Conservation (phyloP, 73 alveolate genomes). For the Paramecium tetraurelia region DNA sequence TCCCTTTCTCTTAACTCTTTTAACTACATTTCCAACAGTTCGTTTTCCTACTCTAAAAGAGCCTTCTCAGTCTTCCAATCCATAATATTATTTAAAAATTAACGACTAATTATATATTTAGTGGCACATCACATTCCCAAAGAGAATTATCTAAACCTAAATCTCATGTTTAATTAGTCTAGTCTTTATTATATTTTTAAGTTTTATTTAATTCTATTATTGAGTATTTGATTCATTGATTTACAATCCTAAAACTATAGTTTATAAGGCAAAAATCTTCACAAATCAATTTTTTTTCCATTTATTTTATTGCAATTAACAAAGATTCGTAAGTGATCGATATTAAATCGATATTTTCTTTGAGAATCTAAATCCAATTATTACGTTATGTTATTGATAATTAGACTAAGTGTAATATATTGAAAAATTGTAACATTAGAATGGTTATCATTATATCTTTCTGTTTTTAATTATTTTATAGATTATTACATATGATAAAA, state of each 20-base stretch:
- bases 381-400: neutral
- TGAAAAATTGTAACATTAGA: no score
- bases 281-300: neutral
- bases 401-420: no score
- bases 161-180: neutral
- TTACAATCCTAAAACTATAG: neutral
- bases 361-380: neutral
- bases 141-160: neutral
- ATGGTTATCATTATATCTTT: no score
- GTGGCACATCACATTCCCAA: neutral
- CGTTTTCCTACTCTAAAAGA: neutral
- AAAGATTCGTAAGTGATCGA: neutral
- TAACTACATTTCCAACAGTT: neutral
- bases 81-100: neutral
- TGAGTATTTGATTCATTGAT: neutral
- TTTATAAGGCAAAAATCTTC: neutral
- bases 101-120: neutral
- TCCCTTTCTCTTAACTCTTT: neutral
- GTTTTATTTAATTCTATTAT: neutral
- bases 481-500: no score
- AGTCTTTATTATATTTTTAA: neutral
- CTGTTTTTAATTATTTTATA: no score
- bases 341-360: neutral
- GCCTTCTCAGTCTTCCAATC: slow-evolving; percentile 35
- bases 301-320: neutral